These are phyloP conservation scores for Cryptomeria japonica DNA, from an alignment of 75 land plant genomes.

Conservation along the genomic window DNA sequence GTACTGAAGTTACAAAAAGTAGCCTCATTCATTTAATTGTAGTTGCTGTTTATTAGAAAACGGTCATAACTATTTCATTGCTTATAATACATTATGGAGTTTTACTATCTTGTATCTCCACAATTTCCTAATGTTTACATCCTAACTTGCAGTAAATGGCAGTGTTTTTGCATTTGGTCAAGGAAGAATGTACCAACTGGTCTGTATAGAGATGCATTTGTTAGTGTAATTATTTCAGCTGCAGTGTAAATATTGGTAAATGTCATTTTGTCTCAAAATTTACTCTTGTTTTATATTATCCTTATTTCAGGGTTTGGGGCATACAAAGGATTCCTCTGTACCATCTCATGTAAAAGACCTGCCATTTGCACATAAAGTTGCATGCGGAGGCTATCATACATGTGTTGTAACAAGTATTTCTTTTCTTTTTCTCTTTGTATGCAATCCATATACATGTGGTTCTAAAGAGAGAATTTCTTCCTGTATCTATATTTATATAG, in stretches of 20 bases:
- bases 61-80: not conserved
- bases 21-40: not conserved
- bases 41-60: not conserved
- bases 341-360: slow-evolving; percentile 51
- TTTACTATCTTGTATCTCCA: not conserved
- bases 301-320: slow-evolving; percentile 51
- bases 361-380: slow-evolving; percentile 55
- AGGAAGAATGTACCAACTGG: slow-evolving; percentile 55
- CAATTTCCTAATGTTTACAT: slow-evolving; percentile 3
- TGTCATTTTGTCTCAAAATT: not conserved
- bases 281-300: not conserved
- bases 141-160: slow-evolving; percentile 62
- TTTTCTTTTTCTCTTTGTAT: not conserved
- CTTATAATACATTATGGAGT: not conserved
- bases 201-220: slow-evolving; percentile 22
- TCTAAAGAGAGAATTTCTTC: not conserved
- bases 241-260: not conserved
- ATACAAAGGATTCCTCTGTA: slow-evolving; percentile 36
- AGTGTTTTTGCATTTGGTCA: slow-evolving; percentile 78
- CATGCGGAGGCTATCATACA: slow-evolving; percentile 97
- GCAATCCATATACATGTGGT: not conserved
- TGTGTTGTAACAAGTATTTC: slow-evolving; percentile 74
- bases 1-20: not conserved
- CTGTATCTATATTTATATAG: not conserved
- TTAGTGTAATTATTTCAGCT: slow-evolving; percentile 14